A percentile compares a stretch with the other conserved stretches of the same genome.
Evolutionary conservation across 768 basidiomycete species (phyloP).

Genomic region (Termitomyces sp.): DNA sequence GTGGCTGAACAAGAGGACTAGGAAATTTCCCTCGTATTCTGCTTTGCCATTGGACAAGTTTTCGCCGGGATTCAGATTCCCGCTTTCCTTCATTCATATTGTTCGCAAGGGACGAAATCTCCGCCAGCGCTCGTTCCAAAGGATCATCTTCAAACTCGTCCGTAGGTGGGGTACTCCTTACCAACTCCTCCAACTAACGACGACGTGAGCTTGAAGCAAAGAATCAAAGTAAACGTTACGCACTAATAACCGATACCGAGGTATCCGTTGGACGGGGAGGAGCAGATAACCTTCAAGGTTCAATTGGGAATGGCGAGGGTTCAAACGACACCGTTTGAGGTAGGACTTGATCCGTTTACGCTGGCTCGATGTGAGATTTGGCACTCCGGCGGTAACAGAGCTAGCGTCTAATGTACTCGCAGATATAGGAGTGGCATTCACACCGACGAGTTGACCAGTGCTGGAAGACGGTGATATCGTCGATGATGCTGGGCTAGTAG

Average conservation of each 20-base stretch:
- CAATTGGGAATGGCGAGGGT: constrained; percentile 88
- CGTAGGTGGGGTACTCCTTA: constrained; percentile 77
- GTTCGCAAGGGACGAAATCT: constrained; percentile 84
- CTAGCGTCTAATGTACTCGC: constrained; percentile 33
- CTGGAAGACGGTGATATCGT: constrained; percentile 55
- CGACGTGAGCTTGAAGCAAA: constrained; percentile 1
- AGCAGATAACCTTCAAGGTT: constrained; percentile 92
- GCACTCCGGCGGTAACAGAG: constrained; percentile 35
- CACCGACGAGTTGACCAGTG: constrained; percentile 54
- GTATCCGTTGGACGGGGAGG: constrained; percentile 93
- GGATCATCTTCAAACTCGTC: constrained; percentile 75
- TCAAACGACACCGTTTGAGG: constrained; percentile 83
- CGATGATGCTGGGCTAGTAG: constrained; percentile 30
- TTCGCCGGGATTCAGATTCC: constrained; percentile 86
- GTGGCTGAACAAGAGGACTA: constrained; percentile 96
- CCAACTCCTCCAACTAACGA: constrained; percentile 75
- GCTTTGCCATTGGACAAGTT: constrained; percentile 87
- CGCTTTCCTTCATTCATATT: constrained; percentile 99
- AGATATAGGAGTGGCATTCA: constrained; percentile 48
- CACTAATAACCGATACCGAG: constrained; percentile 92
- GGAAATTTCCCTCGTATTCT: constrained; percentile 90
- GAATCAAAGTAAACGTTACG: constrained; percentile 22
- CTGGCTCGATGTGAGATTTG: constrained; percentile 70
- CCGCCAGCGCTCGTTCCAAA: constrained; percentile 77
- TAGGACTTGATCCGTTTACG: constrained; percentile 85